A percentile compares a stretch with the other conserved stretches of the same genome.
Conservation (phyloP, 139 green algal genomes). For the Micromonas pusilla region DNA sequence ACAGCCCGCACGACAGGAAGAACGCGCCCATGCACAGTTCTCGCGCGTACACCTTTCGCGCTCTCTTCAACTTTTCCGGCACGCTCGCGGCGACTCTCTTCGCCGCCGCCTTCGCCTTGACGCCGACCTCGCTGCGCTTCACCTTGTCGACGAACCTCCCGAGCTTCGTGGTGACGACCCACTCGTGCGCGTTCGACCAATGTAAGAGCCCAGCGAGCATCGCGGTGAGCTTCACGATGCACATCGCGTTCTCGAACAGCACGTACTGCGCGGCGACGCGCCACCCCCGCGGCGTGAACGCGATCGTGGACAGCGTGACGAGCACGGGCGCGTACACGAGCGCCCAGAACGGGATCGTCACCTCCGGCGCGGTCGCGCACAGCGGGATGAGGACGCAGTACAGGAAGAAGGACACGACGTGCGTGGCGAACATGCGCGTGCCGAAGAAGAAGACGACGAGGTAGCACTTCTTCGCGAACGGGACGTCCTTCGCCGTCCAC, state of each 20-base stretch:
- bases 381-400: slow-evolving; percentile 77
- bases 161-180: slow-evolving; percentile 79
- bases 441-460: slow-evolving; percentile 73
- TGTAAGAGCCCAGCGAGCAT: slow-evolving; percentile 42
- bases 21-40: slow-evolving; percentile 63
- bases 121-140: background rate
- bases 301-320: slow-evolving; percentile 65
- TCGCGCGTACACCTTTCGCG: slow-evolving; percentile 44
- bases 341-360: slow-evolving; percentile 55
- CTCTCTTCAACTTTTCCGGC: background rate
- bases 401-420: slow-evolving; percentile 72
- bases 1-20: slow-evolving; percentile 49
- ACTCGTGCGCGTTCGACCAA: slow-evolving; percentile 59
- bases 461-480: slow-evolving; percentile 60
- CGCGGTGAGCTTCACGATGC: slow-evolving; percentile 71
- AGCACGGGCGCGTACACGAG: slow-evolving; percentile 69
- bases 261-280: slow-evolving; percentile 53
- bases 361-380: slow-evolving; percentile 56
- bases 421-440: slow-evolving; percentile 64
- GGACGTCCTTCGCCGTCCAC: slow-evolving; percentile 51
- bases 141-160: slow-evolving; percentile 34
- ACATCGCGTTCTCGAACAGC: slow-evolving; percentile 87
- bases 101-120: background rate
- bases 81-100: background rate
- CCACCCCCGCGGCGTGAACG: slow-evolving; percentile 53